phyloP scores from a whole-genome alignment of 1,139 yeast species.

The Nakaseomyces glabratus region DNA sequence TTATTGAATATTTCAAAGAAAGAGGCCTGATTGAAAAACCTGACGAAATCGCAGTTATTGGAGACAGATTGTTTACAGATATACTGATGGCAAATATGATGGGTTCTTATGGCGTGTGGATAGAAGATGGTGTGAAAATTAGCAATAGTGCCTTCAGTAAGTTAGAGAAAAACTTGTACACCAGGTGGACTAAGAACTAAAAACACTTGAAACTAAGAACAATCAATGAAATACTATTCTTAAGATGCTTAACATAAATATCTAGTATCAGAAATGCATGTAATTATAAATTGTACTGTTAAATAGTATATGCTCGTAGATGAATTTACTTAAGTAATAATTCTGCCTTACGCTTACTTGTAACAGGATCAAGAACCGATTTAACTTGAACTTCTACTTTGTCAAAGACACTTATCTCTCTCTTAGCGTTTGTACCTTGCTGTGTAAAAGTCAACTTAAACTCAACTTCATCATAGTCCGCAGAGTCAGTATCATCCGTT shows the following conservation, averaged over 20 bases:
- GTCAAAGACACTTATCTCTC: constrained; percentile 69
- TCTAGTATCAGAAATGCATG: too few species aligned
- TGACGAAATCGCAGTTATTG: constrained; percentile 70
- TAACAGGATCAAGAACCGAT: constrained; percentile 73
- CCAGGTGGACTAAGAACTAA: neutral
- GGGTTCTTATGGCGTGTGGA: constrained; percentile 85
- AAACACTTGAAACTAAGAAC: too few species aligned
- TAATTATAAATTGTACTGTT: neutral
- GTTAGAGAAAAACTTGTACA: constrained; percentile 21
- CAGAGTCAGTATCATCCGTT: constrained; percentile 53
- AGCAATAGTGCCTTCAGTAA: constrained; percentile 18
- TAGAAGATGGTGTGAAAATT: constrained; percentile 56
- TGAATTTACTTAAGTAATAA: constrained; percentile 43
- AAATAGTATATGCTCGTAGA: neutral
- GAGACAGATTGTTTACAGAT: constrained; percentile 87
- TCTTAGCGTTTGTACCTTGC: constrained; percentile 36
- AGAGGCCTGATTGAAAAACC: constrained; percentile 43
- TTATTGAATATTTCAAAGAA: constrained; percentile 46
- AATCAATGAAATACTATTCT: too few species aligned
- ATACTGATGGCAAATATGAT: constrained; percentile 87
- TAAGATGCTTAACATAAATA: too few species aligned
- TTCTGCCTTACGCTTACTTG: constrained; percentile 91
- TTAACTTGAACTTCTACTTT: constrained; percentile 74
- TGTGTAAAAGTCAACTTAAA: constrained; percentile 54
- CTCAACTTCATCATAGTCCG: constrained; percentile 67